A percentile compares a stretch with the other conserved stretches of the same genome.
Conservation (phyloP, 768 basidiomycete genomes). For the Lyophyllum shimeji region DNA sequence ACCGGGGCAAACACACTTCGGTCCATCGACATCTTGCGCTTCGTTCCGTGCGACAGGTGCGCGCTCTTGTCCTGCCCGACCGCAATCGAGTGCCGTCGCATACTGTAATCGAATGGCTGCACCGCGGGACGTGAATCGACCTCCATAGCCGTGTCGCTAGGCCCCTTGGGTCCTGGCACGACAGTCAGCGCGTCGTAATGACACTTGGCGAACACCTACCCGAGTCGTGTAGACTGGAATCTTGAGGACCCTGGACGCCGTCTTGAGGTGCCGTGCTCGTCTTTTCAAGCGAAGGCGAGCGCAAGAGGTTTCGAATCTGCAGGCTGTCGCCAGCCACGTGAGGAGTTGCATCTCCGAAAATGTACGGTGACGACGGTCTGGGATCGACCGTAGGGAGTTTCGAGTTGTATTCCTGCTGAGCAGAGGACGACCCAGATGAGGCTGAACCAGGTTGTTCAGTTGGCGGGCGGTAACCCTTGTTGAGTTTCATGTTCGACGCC, state of each 20-base stretch:
- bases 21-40: constrained; percentile 83
- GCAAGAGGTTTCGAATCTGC: constrained; percentile 59
- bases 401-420: constrained; percentile 25
- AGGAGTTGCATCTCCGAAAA: constrained; percentile 65
- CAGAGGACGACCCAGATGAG: constrained; percentile 26
- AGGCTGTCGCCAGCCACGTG: constrained; percentile 35
- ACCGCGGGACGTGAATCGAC: constrained; percentile 40
- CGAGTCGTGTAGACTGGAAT: constrained; percentile 1
- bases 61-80: constrained; percentile 50
- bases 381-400: constrained; percentile 40
- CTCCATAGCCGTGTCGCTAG: constrained; percentile 36
- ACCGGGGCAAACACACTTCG: constrained; percentile 48
- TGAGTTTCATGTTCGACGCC: constrained; percentile 34
- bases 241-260: constrained; percentile 24
- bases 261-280: constrained; percentile 23
- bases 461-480: constrained; percentile 23
- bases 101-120: constrained; percentile 64
- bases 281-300: constrained; percentile 54
- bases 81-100: constrained; percentile 73
- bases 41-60: constrained; percentile 52
- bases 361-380: constrained; percentile 65
- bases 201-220: constrained; percentile 12
- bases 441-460: constrained; percentile 22
- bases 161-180: constrained; percentile 25
- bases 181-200: constrained; percentile 17